These are phyloP conservation scores for Phaeotremella fagi DNA, from an alignment of 768 basidiomycete genomes.

Conservation along the genomic window DNA sequence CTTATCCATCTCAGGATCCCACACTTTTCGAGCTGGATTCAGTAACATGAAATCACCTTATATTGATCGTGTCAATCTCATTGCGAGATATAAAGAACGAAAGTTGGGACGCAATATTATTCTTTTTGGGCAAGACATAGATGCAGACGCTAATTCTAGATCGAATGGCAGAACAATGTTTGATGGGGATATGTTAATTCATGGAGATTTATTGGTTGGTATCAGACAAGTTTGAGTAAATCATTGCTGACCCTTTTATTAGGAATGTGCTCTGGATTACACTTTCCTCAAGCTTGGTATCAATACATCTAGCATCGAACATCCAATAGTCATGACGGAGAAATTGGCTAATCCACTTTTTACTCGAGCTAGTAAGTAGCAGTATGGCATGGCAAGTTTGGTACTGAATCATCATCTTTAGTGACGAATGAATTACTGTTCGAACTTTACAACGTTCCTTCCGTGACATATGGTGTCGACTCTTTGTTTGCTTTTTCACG, in stretches of 20 bases:
- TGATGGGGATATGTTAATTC: constrained; percentile 89
- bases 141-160: constrained; percentile 76
- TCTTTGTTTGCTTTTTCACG: constrained; percentile 88
- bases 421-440: constrained; percentile 96
- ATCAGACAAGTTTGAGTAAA: neutral
- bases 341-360: constrained; percentile 80
- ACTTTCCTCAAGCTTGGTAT: constrained; percentile 83
- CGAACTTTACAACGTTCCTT: constrained; percentile 82
- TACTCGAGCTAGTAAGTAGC: constrained; percentile 70
- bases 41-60: constrained; percentile 59
- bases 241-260: constrained; percentile 14
- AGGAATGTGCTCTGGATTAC: constrained; percentile 95
- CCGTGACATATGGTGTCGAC: constrained; percentile 81
- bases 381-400: neutral
- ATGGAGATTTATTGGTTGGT: constrained; percentile 86
- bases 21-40: constrained; percentile 77
- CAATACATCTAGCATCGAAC: constrained; percentile 67
- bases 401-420: constrained; percentile 41
- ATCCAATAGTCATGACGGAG: constrained; percentile 92
- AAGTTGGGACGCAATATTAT: constrained; percentile 74
- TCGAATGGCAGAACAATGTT: constrained; percentile 75
- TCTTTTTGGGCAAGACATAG: constrained; percentile 81
- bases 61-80: constrained; percentile 60
- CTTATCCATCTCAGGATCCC: constrained; percentile 54
- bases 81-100: constrained; percentile 86